These are phyloP conservation scores for Dioscorea zingiberensis DNA, from an alignment of 106 monocot genomes.

Conservation along the genomic window DNA sequence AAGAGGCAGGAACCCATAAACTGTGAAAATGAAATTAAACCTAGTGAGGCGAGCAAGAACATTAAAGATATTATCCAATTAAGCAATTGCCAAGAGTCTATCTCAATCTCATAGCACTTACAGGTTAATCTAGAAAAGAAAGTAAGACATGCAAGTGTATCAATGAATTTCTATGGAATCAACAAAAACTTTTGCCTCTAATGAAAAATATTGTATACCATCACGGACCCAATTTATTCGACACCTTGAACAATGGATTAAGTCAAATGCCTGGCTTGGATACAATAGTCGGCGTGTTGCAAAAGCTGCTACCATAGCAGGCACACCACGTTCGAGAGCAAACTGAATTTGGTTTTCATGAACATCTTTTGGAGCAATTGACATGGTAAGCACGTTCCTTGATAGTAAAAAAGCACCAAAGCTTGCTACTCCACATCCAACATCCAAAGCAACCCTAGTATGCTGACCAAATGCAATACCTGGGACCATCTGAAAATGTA, in stretches of 20 bases:
- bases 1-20: neutral
- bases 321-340: conserved; percentile 94
- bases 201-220: conserved; percentile 36
- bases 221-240: conserved; percentile 85
- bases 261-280: conserved; percentile 91
- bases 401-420: conserved; percentile 85
- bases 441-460: conserved; percentile 71
- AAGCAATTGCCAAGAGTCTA: too few species aligned
- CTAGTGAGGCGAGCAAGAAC: too few species aligned
- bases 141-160: too few species aligned
- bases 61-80: too few species aligned
- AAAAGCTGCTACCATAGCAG: conserved; percentile 91
- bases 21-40: too few species aligned
- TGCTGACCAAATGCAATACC: conserved; percentile 72
- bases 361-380: conserved; percentile 90
- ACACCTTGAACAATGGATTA: conserved; percentile 94
- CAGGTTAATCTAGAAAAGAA: too few species aligned
- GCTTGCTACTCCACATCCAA: conserved; percentile 95
- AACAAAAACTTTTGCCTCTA: too few species aligned
- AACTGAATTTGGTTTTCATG: conserved; percentile 97
- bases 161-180: too few species aligned
- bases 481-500: conserved; percentile 70
- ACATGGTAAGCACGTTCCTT: conserved; percentile 72
- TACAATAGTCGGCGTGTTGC: conserved; percentile 67
- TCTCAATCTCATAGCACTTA: too few species aligned